phyloP scores from a whole-genome alignment of 805 yeast genomes.

The Cephaloascus fragrans region DNA sequence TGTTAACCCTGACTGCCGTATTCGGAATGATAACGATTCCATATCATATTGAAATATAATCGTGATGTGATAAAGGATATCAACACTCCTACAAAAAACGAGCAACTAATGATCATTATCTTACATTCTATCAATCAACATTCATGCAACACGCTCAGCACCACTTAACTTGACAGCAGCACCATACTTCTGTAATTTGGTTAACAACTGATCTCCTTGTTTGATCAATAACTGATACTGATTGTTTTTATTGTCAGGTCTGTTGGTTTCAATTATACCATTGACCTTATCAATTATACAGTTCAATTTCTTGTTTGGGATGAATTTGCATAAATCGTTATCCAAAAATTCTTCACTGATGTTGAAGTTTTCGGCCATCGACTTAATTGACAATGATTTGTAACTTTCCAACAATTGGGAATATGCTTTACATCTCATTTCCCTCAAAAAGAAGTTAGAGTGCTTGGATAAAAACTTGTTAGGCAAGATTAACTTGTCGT shows the following conservation, averaged over 20 bases:
- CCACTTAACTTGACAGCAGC: conserved; percentile 96
- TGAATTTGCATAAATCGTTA: conserved; percentile 76
- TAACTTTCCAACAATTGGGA: conserved; percentile 91
- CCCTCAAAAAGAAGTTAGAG: conserved; percentile 78
- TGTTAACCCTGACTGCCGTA: no score
- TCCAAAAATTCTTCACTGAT: conserved; percentile 85
- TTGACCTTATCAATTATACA: conserved; percentile 94
- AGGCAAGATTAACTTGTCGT: conserved; percentile 58
- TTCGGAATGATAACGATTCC: no score
- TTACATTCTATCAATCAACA: no score
- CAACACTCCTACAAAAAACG: no score
- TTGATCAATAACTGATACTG: conserved; percentile 84
- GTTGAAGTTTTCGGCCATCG: conserved; percentile 92
- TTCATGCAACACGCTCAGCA: conserved; percentile 52
- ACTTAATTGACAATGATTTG: conserved; percentile 77
- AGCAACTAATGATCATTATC: no score
- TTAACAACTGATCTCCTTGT: conserved; percentile 86
- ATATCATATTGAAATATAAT: no score
- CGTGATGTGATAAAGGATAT: no score
- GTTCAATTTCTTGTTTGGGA: conserved; percentile 87
- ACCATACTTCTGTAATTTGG: conserved; percentile 92
- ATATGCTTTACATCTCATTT: conserved; percentile 90
- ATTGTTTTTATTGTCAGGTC: conserved; percentile 93
- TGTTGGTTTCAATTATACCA: conserved; percentile 89
- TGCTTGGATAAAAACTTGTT: conserved; percentile 64